Base-by-base conservation (phyloP, 2,329 filamentous ascomycete genomes). In the Penicillium griseofulvum region DNA sequence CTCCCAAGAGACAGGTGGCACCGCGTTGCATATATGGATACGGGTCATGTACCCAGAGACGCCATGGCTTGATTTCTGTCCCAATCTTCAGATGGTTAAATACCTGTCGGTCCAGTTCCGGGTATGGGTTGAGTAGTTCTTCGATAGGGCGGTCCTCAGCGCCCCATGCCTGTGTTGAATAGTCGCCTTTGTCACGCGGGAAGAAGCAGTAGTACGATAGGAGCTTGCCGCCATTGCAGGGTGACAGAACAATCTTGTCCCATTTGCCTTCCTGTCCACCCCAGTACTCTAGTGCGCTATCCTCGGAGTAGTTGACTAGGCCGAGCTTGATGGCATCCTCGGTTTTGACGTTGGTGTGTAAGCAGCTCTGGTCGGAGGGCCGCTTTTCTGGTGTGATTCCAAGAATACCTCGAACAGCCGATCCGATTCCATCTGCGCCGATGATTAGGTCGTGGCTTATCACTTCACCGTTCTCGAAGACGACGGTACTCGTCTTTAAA, bases 121-220 rank as follows among this genome's bases (percentile, higher is more conserved):
- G 84, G 56, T 83, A 89, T 0, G 83, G 83, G 0, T 76, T 78
- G 5, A 88, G 74, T 0, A 89, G 74, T 59, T 87, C 83, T 52
- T 85, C 82, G 0, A 83, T 76, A 0, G 82, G 78, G 7, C 77
- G 61, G 7, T 64, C 78, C 26, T 81, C 80, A 0, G 74, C 74
- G 0, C 80, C 83, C 85, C 86, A 88, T 10, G 77, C 78, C 50
- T 88, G 84, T 41, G 74, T 81, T 3, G 78, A 76, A 65, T 84
- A 88, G 66, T 88, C 84, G 7, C 83, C 83, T 56, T 79, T 76
- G 6, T 80, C 77, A 1, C 82, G 78, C 0, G 85, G 81, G 71
- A 87, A 88, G 76, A 88, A 88, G 72, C 85, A 87, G 72, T 89
- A 89, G 73, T 87, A 89, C 0, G 84, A 87, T 3, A 88, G 76